These are phyloP conservation scores for Barnettozyma vustinii DNA, from an alignment of 805 yeast genomes.

Conservation along the genomic window DNA sequence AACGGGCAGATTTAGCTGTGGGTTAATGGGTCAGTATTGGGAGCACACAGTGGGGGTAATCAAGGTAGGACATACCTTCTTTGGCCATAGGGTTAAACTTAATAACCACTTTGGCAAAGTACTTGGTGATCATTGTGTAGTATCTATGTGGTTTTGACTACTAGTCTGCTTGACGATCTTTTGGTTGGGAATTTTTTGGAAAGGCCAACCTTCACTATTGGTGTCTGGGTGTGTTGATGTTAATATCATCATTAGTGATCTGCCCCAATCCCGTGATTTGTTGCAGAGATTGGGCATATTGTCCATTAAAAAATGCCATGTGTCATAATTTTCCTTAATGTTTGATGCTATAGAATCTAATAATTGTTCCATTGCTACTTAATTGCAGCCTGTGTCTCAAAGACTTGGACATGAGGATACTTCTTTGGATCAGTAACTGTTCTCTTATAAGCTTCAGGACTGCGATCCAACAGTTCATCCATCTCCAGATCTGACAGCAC, in stretches of 20 bases:
- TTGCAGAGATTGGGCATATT: too few relatives aligned
- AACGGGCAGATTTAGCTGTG: constrained; percentile 68
- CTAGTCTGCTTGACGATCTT: not conserved
- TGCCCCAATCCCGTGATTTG: too few relatives aligned
- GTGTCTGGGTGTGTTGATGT: constrained; percentile 2
- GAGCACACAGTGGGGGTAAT: not conserved
- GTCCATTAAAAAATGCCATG: too few relatives aligned
- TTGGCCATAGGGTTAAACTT: constrained; percentile 72
- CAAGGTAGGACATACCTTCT: constrained; percentile 40
- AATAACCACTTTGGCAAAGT: constrained; percentile 71
- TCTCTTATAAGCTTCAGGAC: constrained; percentile 35
- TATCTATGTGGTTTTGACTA: not conserved
- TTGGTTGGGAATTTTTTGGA: not conserved
- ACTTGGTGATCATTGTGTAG: constrained; percentile 75
- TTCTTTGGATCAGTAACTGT: constrained; percentile 19
- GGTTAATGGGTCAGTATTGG: not conserved
- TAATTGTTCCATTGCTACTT: constrained; percentile 1
- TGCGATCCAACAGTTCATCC: constrained; percentile 44
- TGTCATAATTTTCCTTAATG: too few relatives aligned
- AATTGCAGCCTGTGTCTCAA: constrained; percentile 32
- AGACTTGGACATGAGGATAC: constrained; percentile 33
- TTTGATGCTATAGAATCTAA: too few relatives aligned
- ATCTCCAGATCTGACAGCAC: constrained; percentile 34
- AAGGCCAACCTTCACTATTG: not conserved
- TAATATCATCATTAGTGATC: not conserved